Conservation (phyloP, 106 monocot species). For the Phalaenopsis equestris region DNA sequence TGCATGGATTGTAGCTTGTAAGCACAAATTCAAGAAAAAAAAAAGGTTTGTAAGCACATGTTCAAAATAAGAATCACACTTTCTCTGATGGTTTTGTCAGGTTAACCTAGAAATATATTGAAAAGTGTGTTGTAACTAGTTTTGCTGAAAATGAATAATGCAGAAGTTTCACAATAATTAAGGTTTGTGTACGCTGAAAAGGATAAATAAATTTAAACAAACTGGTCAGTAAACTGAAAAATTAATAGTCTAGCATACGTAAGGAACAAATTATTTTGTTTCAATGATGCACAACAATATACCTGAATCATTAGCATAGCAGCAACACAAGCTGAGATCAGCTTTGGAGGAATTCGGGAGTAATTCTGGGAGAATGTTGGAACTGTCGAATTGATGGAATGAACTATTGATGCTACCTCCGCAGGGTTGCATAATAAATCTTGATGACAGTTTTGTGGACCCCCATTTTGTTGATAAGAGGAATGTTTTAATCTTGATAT, state of each 20-base stretch:
- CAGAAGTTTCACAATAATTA: background rate
- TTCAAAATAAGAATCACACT: too few species aligned
- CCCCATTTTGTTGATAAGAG: background rate
- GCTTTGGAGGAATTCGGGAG: background rate
- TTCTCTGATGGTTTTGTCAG: background rate
- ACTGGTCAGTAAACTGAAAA: background rate
- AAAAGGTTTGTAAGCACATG: too few species aligned
- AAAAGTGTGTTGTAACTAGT: background rate
- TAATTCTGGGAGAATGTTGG: background rate
- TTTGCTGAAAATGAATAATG: background rate
- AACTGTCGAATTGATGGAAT: background rate
- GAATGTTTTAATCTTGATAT: background rate
- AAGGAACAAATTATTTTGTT: background rate
- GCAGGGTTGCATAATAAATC: background rate
- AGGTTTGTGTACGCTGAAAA: background rate
- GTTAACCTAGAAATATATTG: background rate
- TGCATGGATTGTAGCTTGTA: too few species aligned
- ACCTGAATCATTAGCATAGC: slow-evolving; percentile 9
- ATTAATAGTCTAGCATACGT: too few species aligned
- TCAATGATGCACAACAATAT: background rate
- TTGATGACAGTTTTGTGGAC: background rate
- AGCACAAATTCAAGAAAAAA: too few species aligned
- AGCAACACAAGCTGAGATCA: slow-evolving; percentile 8
- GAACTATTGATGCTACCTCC: background rate
- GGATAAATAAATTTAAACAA: background rate